Conservation (phyloP, 768 basidiomycete species). For the Amanita muscaria region DNA sequence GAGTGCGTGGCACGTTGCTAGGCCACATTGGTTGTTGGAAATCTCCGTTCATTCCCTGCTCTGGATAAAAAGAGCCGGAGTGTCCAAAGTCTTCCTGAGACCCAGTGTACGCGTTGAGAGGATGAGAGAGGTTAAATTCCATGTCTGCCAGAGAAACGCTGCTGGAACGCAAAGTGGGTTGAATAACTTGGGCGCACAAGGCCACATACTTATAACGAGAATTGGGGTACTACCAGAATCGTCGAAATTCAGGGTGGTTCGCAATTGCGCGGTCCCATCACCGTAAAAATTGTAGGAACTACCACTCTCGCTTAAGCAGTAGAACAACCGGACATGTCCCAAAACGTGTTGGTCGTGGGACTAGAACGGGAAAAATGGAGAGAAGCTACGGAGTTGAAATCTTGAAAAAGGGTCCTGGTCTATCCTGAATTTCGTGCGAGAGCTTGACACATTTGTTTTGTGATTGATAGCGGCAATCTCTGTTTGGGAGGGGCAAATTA, state of each 20-base stretch:
- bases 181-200: too few species aligned
- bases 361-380: background rate
- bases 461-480: background rate
- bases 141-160: background rate
- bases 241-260: background rate
- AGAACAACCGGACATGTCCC: background rate
- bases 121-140: background rate
- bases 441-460: background rate
- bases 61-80: background rate
- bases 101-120: background rate
- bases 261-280: background rate
- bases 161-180: background rate
- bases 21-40: background rate
- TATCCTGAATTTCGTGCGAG: background rate
- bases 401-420: background rate
- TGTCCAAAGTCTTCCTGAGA: background rate
- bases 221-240: background rate
- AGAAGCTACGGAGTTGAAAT: too few species aligned
- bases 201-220: background rate
- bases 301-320: background rate
- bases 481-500: background rate
- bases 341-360: constrained; percentile 4
- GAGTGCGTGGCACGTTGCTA: background rate
- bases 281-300: background rate
- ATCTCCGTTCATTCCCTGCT: background rate